Evolutionary conservation across 768 basidiomycete species (phyloP).

Genomic region (Agaricus subrufescens): DNA sequence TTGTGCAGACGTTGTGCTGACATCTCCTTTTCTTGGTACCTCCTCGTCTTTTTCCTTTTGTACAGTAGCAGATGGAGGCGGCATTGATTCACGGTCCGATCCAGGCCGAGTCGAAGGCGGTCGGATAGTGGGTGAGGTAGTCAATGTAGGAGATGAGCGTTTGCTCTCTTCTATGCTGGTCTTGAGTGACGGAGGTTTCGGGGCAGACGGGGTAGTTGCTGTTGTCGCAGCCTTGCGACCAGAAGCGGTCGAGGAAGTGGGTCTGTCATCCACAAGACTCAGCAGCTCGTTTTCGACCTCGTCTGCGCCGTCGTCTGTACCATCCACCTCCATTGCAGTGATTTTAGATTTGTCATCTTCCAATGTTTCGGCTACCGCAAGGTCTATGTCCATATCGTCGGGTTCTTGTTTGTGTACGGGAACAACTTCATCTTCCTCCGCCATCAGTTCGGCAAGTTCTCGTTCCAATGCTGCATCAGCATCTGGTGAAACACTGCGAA

Average conservation of each 20-base stretch:
- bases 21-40: conserved; percentile 17
- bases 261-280: conserved; percentile 59
- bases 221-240: conserved; percentile 8
- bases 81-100: conserved; percentile 55
- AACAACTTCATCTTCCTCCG: conserved; percentile 20
- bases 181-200: conserved; percentile 5
- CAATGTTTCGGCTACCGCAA: conserved; percentile 41
- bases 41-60: conserved; percentile 26
- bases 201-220: neutral
- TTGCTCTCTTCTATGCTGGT: neutral
- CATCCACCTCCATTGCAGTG: conserved; percentile 16
- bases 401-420: conserved; percentile 27
- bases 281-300: conserved; percentile 66
- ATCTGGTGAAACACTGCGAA: conserved; percentile 24
- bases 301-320: conserved; percentile 37
- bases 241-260: conserved; percentile 15
- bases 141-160: conserved; percentile 8
- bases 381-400: conserved; percentile 39
- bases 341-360: conserved; percentile 18
- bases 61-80: conserved; percentile 37
- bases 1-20: conserved; percentile 13
- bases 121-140: conserved; percentile 11
- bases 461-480: conserved; percentile 38
- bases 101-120: conserved; percentile 20
- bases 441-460: conserved; percentile 38